Base-by-base conservation (phyloP, 805 yeast genomes). In the Yarrowia porcina region DNA sequence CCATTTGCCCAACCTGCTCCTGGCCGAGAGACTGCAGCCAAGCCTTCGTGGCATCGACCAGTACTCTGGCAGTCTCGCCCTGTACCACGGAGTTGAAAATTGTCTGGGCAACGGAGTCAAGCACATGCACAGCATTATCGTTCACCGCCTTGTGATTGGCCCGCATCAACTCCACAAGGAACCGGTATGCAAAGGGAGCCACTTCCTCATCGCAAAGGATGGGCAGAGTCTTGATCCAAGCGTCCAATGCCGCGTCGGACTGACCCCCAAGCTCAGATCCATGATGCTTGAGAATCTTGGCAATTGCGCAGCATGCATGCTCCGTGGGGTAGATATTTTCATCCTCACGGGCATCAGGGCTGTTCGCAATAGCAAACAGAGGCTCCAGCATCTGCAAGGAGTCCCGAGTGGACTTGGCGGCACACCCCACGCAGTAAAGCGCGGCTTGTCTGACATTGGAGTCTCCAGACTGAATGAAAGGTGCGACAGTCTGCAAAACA, bases 321-420 rank as follows among this genome's bases (percentile, higher is more conserved):
- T 94, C 99, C 1, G 97, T 91, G 5, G 97, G 96, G 63, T 82
- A 82, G 41, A 89, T 74, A 70, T 90, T 90, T 64, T 89, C 97
- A 44, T 89, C 96, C n/a, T 85, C 83, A 66, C 89, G 85, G 2
- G 96, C 87, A 67, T 90, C 96, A 8, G 96, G 91, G 23, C 85
- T 84, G 39, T 83, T 79, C 18, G 87, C 82, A 75, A 90, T 82
- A 67, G 85, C 85, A 69, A 88, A 82, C 74, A 94, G 80, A 18
- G 90, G 84, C 66, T 85, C 90, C 66, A 93, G 77, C n/a, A 87
- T 82, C 33, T 86, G 85, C 71, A 85, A 89, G 2, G 77, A 71
- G 3, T 75, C 72, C 13, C 93, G 90, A 8, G 97, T 96, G 67
- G 80, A 79, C 72, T 88, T 91, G 2, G 96, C 97, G 65, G 94